A percentile compares a stretch with the other conserved stretches of the same genome.
These are phyloP conservation scores for Aspergillus japonicus DNA, from an alignment of 2,329 filamentous ascomycete genomes.

Conservation along the genomic window DNA sequence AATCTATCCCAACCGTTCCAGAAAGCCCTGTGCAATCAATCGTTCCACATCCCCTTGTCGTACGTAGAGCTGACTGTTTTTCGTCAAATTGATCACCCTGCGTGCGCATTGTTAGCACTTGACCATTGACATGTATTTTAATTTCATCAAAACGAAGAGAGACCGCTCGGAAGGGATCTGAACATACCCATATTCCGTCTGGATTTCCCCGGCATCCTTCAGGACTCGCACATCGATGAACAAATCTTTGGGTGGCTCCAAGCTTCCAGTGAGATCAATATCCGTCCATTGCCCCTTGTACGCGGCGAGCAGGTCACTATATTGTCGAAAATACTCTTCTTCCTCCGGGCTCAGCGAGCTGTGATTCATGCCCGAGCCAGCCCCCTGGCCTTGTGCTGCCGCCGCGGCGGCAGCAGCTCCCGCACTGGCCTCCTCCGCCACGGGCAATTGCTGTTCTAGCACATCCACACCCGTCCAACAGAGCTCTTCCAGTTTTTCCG, in stretches of 20 bases:
- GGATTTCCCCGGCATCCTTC: slow-evolving; percentile 96
- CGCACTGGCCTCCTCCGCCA: slow-evolving; percentile 37
- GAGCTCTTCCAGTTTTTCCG: slow-evolving; percentile 88
- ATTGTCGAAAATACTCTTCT: slow-evolving; percentile 91
- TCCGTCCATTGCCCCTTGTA: slow-evolving; percentile 99
- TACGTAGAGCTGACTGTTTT: slow-evolving; percentile 98
- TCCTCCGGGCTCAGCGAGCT: slow-evolving; percentile 92
- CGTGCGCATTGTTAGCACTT: slow-evolving; percentile 42
- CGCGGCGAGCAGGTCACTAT: slow-evolving; percentile 86
- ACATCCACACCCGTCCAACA: slow-evolving; percentile 90
- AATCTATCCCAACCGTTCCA: slow-evolving; percentile 79
- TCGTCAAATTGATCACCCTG: slow-evolving; percentile 91
- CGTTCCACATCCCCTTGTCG: slow-evolving; percentile 93
- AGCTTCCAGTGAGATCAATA: slow-evolving; percentile 87
- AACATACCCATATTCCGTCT: slow-evolving; percentile 94
- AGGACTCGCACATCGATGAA: slow-evolving; percentile 96
- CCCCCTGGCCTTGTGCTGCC: slow-evolving; percentile 17
- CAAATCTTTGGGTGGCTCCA: slow-evolving; percentile 90
- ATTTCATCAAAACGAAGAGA: not conserved
- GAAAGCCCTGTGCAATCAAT: slow-evolving; percentile 88
- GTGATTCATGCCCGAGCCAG: slow-evolving; percentile 30
- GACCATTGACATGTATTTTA: not conserved
- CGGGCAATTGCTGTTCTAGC: slow-evolving; percentile 63
- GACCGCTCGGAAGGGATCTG: not conserved
- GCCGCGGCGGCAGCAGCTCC: slow-evolving; percentile 28